phyloP scores from a whole-genome alignment of 1,284 basidiomycete species.

The Coriolopsis trogii region DNA sequence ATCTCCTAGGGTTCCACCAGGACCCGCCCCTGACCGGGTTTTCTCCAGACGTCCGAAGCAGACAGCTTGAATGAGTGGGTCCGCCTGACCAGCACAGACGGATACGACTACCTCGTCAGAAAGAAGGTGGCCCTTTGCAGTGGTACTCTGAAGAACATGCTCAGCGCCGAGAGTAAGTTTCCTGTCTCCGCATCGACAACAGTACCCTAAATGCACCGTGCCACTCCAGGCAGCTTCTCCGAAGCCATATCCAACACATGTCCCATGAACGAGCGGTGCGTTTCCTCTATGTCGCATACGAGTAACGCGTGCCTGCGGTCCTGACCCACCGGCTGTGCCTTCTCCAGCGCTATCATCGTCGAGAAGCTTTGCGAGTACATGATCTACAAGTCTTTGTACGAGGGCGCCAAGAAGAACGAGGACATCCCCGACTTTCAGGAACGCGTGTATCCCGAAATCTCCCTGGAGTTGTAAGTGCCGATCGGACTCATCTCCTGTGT shows the following conservation, averaged over 20 bases:
- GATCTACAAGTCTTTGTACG: slow-evolving; percentile 74
- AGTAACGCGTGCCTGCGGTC: background rate
- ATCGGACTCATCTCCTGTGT: no score
- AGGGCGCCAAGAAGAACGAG: slow-evolving; percentile 55
- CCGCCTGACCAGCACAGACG: slow-evolving; percentile 61
- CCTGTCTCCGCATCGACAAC: slow-evolving; percentile 1
- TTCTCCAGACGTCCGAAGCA: slow-evolving; percentile 3
- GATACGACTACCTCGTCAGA: slow-evolving; percentile 62
- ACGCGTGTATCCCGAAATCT: slow-evolving; percentile 78
- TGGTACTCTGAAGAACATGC: slow-evolving; percentile 55
- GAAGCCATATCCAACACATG: slow-evolving; percentile 54
- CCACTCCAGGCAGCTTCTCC: slow-evolving; percentile 46
- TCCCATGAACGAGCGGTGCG: slow-evolving; percentile 50
- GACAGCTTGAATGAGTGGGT: slow-evolving; percentile 55
- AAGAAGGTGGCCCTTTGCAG: slow-evolving; percentile 59
- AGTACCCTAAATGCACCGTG: background rate
- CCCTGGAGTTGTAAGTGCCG: slow-evolving; percentile 78
- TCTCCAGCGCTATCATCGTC: slow-evolving; percentile 66
- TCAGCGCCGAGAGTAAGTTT: slow-evolving; percentile 39
- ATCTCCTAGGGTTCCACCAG: slow-evolving; percentile 1
- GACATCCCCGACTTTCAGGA: slow-evolving; percentile 82
- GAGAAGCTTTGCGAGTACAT: slow-evolving; percentile 87
- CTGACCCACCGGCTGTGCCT: background rate
- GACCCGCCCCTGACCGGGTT: background rate
- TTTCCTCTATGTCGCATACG: background rate